These are phyloP conservation scores for Castanopsis chinensis DNA, from an alignment of 306 rosid species.

Conservation along the genomic window DNA sequence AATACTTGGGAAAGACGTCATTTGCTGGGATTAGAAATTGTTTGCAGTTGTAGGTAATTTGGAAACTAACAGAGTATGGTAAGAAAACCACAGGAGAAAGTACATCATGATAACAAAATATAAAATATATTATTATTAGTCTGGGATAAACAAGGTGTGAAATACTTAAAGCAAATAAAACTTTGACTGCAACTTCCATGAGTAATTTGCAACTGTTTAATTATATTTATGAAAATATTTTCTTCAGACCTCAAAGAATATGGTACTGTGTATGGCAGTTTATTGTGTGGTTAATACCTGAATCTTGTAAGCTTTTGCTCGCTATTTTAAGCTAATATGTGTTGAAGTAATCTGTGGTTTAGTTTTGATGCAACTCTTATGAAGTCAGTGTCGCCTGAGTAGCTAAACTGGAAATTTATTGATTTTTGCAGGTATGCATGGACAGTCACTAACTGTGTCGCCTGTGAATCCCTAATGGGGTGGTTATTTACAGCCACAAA, in stretches of 20 bases:
- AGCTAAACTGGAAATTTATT: conserved; percentile 24
- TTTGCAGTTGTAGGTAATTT: not conserved
- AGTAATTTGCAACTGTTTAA: no score
- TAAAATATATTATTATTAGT: not conserved
- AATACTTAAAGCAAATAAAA: no score
- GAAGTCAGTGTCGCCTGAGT: not conserved
- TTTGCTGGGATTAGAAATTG: not conserved
- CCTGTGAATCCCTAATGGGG: conserved; percentile 75
- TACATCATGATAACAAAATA: not conserved
- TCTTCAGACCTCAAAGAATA: no score
- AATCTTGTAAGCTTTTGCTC: no score
- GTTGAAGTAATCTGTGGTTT: not conserved
- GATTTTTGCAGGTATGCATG: conserved; percentile 73
- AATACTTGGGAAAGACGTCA: not conserved
- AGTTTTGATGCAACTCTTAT: not conserved
- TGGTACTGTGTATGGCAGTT: no score
- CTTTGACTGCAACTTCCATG: not conserved
- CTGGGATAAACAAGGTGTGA: no score
- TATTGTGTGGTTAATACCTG: no score
- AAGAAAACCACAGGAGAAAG: not conserved
- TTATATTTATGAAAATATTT: no score
- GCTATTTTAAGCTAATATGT: no score
- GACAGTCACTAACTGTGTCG: conserved; percentile 67
- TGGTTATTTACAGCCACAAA: conserved; percentile 86
- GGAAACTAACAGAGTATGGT: not conserved